Evolutionary conservation across 805 yeast species (phyloP).

Genomic region (Cyberlindnera meyerae): DNA sequence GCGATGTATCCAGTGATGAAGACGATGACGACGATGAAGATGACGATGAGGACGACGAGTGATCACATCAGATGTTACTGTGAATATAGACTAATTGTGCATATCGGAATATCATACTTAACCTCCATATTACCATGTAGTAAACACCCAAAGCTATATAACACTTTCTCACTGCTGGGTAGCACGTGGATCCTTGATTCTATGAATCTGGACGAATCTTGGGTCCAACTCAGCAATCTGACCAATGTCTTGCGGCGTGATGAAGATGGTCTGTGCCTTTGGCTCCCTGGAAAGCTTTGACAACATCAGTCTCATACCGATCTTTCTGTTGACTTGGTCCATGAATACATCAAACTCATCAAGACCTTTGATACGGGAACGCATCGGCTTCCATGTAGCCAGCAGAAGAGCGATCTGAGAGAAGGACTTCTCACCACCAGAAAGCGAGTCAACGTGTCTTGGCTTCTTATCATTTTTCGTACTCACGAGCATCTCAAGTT

Average conservation of each 20-base stretch:
- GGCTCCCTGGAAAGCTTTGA: constrained; percentile 59
- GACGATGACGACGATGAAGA: constrained; percentile 64
- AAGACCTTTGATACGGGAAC: constrained; percentile 77
- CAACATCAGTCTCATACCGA: constrained; percentile 71
- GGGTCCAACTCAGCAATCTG: constrained; percentile 58
- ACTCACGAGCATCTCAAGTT: constrained; percentile 54
- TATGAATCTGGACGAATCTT: constrained; percentile 57
- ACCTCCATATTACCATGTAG: too few relatives aligned
- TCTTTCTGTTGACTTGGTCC: constrained; percentile 87
- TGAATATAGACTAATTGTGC: not conserved
- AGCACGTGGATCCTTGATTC: constrained; percentile 42
- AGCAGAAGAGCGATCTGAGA: constrained; percentile 83
- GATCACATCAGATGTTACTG: not conserved
- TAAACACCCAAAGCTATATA: too few relatives aligned
- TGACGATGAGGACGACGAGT: constrained; percentile 36
- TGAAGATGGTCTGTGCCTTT: constrained; percentile 81
- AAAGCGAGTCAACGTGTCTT: constrained; percentile 74
- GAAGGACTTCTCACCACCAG: constrained; percentile 97
- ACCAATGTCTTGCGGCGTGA: constrained; percentile 88
- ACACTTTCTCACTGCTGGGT: constrained; percentile 1
- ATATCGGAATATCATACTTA: too few relatives aligned
- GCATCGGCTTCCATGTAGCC: constrained; percentile 92
- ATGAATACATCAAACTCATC: constrained; percentile 97
- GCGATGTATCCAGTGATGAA: constrained; percentile 64
- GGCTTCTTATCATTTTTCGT: constrained; percentile 54